Evolutionary conservation across 345 rosid genomes (phyloP).

Genomic region (Eucalyptus fibrosa): DNA sequence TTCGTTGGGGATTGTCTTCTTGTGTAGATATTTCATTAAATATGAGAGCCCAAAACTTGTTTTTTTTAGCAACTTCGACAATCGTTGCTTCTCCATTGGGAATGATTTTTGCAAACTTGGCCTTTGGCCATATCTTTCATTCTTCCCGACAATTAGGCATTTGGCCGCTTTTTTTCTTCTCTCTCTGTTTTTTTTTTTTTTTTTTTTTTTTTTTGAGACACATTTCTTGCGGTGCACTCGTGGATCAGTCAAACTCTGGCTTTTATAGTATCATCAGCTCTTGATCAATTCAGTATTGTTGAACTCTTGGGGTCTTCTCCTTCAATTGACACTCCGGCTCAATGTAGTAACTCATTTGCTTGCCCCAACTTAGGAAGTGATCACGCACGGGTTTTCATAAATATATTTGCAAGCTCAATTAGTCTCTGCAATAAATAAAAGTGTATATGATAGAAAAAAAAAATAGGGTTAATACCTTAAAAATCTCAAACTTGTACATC

Average conservation of each 20-base stretch:
- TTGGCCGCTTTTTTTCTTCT: not conserved
- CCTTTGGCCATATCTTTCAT: not conserved
- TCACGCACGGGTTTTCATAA: not conserved
- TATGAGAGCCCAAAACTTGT: not conserved
- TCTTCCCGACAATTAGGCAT: not conserved
- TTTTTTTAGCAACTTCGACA: not conserved
- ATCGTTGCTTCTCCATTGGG: not conserved
- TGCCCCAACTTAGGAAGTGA: not conserved
- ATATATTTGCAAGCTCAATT: not conserved
- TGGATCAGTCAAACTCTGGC: not conserved
- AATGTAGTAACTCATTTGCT: not conserved
- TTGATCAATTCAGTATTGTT: not conserved
- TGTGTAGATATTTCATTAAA: not conserved
- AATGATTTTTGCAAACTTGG: not conserved
- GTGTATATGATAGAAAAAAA: not conserved
- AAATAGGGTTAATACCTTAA: too few relatives aligned
- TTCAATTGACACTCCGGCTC: not conserved
- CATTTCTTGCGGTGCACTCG: not conserved
- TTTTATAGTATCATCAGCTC: not conserved
- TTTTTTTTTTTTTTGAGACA: not conserved
- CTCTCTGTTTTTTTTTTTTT: too few relatives aligned
- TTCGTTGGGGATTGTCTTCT: not conserved
- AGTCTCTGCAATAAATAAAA: not conserved
- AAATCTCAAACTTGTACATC: too few relatives aligned
- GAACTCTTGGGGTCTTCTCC: not conserved